These are phyloP conservation scores for Testicularia cyperi DNA, from an alignment of 1,284 basidiomycete genomes.

Conservation along the genomic window DNA sequence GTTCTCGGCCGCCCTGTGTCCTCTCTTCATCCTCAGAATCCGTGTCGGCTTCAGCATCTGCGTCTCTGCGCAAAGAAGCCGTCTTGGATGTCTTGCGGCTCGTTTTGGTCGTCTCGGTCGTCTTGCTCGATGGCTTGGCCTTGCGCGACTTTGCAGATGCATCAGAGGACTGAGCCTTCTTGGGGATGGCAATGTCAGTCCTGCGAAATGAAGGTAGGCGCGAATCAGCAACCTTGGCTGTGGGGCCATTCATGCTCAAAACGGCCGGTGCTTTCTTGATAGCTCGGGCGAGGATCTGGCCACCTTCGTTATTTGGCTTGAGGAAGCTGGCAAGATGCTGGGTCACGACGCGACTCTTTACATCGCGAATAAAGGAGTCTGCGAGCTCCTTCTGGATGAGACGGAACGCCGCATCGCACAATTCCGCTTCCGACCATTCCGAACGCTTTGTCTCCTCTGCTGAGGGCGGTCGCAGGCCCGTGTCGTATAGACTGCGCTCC, in stretches of 20 bases:
- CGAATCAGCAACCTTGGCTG: conserved; percentile 2
- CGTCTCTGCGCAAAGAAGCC: neutral
- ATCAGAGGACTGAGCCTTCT: conserved; percentile 5
- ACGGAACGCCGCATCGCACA: conserved; percentile 68
- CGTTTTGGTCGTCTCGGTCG: no score
- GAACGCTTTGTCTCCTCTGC: conserved; percentile 60
- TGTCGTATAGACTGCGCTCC: conserved; percentile 7
- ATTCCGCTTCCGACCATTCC: conserved; percentile 67
- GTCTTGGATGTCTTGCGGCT: conserved; percentile 3
- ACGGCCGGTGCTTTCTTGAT: conserved; percentile 9
- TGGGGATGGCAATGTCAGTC: conserved; percentile 1
- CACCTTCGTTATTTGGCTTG: conserved; percentile 62
- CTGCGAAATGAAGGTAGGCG: conserved; percentile 45
- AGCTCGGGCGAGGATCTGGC: conserved; percentile 22
- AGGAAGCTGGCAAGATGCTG: conserved; percentile 67
- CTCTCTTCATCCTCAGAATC: no score
- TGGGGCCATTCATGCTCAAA: no score
- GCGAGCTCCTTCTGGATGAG: conserved; percentile 70
- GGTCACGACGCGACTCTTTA: conserved; percentile 69
- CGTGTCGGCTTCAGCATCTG: conserved; percentile 7
- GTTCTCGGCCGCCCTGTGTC: no score
- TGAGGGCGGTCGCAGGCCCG: conserved; percentile 17
- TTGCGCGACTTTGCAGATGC: neutral
- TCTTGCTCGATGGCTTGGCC: neutral
- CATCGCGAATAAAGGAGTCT: conserved; percentile 69